Base-by-base conservation (phyloP, 176 grass and related monocot genomes). In the Carex littledalei region DNA sequence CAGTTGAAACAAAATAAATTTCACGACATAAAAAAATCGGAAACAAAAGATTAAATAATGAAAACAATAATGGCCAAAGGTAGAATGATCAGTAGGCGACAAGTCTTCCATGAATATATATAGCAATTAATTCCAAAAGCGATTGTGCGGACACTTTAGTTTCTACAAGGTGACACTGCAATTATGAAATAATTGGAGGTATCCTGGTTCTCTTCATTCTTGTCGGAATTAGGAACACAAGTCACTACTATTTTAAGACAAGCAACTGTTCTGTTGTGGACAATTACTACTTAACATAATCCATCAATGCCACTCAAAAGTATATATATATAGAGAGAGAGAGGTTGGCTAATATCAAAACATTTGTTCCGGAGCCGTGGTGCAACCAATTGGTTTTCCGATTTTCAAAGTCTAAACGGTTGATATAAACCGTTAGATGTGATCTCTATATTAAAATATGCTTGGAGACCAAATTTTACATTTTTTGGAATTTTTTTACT, bases 1-100 rank as follows among this genome's bases (percentile, higher is more conserved):
- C 26, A 56, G 22, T 78, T 78, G 74, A 56, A 78, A 32, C 74
- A 56, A 73, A 78, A 14, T 56, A 78, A 78, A 78, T 55, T 72
- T 1, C 2, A 55, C 74, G 53, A 31, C 6, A 34, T 78, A 31
- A 8, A 9, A 32, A 78, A 34, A 0, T 16, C 32, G 24, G 50
- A 78, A 56, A 78, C 2, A 57, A 17, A 53, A 53, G 0, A 49
- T 76, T 54, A 45, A 14, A 78, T 54, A 5, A 50, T 12, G 24
- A 17, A 56, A 77, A 78, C 50, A 12, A 24, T 78, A 55, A 55
- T 11, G 6, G 31, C 49, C 45, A 32, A 32, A 78, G 73, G 3
- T 26, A 32, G 49, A 78, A 78, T 69, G 34, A 34, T 29, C 67
- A 71, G 67, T 43, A 43, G 14, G 16, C 17, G 67, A n/a, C 34